Percentiles rank a stretch among this genome's conserved stretches.
These are phyloP conservation scores for Saccharomycopsis hybrid DNA, from an alignment of 1,139 yeast genomes.

Conservation along the genomic window DNA sequence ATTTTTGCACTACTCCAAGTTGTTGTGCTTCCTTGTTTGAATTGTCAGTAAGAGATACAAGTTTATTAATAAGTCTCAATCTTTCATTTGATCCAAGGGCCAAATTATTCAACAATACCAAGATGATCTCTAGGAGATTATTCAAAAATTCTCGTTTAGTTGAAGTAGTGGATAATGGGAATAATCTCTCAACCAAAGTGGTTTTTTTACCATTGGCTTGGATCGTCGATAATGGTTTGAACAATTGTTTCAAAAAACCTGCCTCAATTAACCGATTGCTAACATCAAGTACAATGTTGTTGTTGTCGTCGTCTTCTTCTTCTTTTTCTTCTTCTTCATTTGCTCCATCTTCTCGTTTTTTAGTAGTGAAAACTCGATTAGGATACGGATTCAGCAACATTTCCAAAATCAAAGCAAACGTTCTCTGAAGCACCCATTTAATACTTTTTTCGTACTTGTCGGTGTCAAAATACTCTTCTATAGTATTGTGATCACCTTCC, in stretches of 20 bases:
- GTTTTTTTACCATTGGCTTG: background rate
- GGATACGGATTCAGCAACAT: background rate
- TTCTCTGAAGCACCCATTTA: conserved; percentile 7
- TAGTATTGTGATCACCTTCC: background rate
- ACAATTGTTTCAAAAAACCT: conserved; percentile 16
- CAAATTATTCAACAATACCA: conserved; percentile 4
- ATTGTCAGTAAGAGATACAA: background rate
- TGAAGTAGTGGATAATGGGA: background rate
- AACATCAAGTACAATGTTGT: too few relatives aligned
- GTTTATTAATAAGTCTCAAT: conserved; percentile 6
- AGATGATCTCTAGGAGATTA: background rate
- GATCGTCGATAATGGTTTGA: conserved; percentile 6
- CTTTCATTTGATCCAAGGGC: conserved; percentile 8
- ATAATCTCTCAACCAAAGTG: background rate
- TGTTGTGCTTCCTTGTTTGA: too few relatives aligned
- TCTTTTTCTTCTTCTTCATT: too few relatives aligned
- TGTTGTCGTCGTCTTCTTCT: too few relatives aligned
- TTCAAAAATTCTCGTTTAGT: background rate
- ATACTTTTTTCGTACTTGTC: background rate
- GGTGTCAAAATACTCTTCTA: background rate
- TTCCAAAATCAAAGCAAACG: background rate
- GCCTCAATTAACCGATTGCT: conserved; percentile 1
- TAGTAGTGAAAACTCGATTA: too few relatives aligned
- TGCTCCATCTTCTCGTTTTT: too few relatives aligned
- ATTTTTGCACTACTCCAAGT: too few relatives aligned